These are phyloP conservation scores for Pythium dissotocum DNA, from an alignment of 352 stramenopile genomes.

Conservation along the genomic window DNA sequence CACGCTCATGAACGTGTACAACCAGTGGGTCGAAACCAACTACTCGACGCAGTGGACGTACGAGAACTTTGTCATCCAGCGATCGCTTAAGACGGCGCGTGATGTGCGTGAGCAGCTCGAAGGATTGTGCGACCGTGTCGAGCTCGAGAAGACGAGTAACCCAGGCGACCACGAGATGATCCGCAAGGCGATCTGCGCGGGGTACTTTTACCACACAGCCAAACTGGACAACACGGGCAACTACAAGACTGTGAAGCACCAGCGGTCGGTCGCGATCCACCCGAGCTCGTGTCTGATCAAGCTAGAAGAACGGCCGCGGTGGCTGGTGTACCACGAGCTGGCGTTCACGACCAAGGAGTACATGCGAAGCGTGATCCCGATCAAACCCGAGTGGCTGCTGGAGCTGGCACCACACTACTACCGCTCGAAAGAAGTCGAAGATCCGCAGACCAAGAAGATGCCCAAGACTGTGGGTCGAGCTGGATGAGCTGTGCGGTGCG, in stretches of 20 bases:
- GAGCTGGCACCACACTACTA: conserved; percentile 99
- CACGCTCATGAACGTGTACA: conserved; percentile 96
- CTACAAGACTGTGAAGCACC: conserved; percentile 99
- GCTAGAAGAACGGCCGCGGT: conserved; percentile 89
- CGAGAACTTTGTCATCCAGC: conserved; percentile 97
- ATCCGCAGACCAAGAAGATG: conserved; percentile 96
- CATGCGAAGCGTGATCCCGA: conserved; percentile 96
- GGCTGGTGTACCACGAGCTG: conserved; percentile 99
- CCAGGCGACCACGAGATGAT: conserved; percentile 92
- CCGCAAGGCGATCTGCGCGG: conserved; percentile 96
- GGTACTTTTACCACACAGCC: conserved; percentile 99
- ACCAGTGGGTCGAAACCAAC: conserved; percentile 97
- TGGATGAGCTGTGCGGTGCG: conserved; percentile 19
- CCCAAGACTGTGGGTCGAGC: conserved; percentile 82
- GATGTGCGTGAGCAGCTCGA: conserved; percentile 99
- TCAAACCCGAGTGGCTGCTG: conserved; percentile 97
- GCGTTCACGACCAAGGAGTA: conserved; percentile 99
- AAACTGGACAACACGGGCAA: conserved; percentile 95
- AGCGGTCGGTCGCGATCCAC: conserved; percentile 98
- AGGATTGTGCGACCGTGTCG: conserved; percentile 98
- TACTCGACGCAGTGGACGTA: conserved; percentile 97
- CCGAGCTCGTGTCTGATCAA: conserved; percentile 96
- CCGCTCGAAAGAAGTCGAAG: conserved; percentile 96
- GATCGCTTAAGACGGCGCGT: conserved; percentile 96
- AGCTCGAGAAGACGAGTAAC: conserved; percentile 92